Conservation (phyloP, 83 land plant species). For the Isoetes engelmannii region DNA sequence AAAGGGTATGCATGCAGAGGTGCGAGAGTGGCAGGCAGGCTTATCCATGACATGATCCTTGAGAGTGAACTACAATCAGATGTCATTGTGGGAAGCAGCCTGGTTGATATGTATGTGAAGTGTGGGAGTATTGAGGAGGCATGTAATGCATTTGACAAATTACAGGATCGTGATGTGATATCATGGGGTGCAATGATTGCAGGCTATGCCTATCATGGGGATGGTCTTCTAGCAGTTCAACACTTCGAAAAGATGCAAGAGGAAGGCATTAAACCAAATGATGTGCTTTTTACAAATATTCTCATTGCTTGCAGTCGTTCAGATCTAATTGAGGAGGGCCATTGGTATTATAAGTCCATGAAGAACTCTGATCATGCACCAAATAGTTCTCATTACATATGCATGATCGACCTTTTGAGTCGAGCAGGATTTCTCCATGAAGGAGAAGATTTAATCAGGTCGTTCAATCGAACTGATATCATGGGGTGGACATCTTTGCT, state of each 20-base stretch:
- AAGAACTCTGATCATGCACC: no score
- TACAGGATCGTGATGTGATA: constrained; percentile 39
- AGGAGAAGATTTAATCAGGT: no score
- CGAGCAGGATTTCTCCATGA: no score
- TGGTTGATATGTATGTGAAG: constrained; percentile 64
- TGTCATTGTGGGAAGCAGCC: constrained; percentile 20
- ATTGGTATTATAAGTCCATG: no score
- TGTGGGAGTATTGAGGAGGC: constrained; percentile 41
- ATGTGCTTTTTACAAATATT: constrained; percentile 18
- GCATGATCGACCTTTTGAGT: no score
- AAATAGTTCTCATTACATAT: no score
- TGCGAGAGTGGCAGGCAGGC: constrained; percentile 3
- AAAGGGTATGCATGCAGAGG: neutral
- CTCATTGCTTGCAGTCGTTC: neutral
- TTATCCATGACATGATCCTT: neutral
- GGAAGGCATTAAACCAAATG: constrained; percentile 40
- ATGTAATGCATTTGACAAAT: constrained; percentile 21
- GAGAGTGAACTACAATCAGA: constrained; percentile 3
- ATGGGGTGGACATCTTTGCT: no score
- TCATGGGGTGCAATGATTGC: constrained; percentile 42
- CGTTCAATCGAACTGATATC: no score
- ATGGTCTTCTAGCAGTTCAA: constrained; percentile 29
- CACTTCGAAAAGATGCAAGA: constrained; percentile 35
- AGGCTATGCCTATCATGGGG: constrained; percentile 39
- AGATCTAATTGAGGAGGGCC: no score